phyloP scores from a whole-genome alignment of 208 protist genomes.

The Crithidia thermophila region DNA sequence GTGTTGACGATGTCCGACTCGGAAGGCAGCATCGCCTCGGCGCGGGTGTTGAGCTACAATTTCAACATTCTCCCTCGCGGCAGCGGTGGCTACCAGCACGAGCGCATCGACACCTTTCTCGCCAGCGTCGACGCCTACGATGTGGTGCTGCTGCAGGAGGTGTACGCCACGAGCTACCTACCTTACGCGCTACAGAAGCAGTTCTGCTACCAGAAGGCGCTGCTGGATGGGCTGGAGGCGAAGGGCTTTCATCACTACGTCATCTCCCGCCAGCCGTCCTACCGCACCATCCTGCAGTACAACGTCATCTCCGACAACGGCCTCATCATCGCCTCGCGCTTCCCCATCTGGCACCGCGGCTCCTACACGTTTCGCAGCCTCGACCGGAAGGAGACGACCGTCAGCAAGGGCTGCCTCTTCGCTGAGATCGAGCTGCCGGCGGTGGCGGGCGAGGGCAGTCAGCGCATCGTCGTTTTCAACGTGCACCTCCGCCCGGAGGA shows the following conservation, averaged over 20 bases:
- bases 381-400: conserved; percentile 40
- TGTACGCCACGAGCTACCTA: conserved; percentile 80
- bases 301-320: conserved; percentile 85
- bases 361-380: conserved; percentile 83
- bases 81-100: conserved; percentile 80
- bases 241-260: conserved; percentile 87
- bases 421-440: conserved; percentile 78
- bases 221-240: conserved; percentile 73
- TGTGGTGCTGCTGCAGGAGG: conserved; percentile 85
- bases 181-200: conserved; percentile 77
- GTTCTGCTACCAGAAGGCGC: conserved; percentile 74
- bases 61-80: conserved; percentile 89
- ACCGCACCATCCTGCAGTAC: conserved; percentile 78
- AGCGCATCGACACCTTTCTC: conserved; percentile 84
- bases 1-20: conserved; percentile 10
- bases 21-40: conserved; percentile 14
- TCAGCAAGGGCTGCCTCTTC: conserved; percentile 81
- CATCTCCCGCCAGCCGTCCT: conserved; percentile 83
- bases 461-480: conserved; percentile 80
- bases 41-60: conserved; percentile 90
- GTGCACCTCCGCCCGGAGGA: conserved; percentile 84
- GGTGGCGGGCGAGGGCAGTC: conserved; percentile 17
- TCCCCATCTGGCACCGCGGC: conserved; percentile 78
- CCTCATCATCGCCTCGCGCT: conserved; percentile 86
- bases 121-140: conserved; percentile 72